These are phyloP conservation scores for Strombidium stylifer DNA, from an alignment of 73 alveolate genomes.

Conservation along the genomic window DNA sequence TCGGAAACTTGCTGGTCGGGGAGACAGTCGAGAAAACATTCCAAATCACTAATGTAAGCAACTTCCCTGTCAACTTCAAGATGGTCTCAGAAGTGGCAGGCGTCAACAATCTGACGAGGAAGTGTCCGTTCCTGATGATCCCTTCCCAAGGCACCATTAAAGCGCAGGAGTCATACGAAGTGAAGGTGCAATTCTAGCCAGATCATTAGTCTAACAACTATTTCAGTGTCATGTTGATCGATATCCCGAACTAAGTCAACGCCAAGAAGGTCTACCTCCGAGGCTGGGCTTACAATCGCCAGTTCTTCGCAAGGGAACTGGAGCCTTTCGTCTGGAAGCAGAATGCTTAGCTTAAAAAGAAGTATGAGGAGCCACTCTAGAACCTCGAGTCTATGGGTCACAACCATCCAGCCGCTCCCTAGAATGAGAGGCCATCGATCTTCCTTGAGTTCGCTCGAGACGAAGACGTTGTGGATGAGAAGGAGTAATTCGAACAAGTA, in stretches of 20 bases:
- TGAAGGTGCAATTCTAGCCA: constrained; percentile 84
- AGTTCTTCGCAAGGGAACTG: constrained; percentile 81
- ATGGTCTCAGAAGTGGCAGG: constrained; percentile 78
- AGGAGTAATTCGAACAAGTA: constrained; percentile 41
- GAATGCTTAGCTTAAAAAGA: constrained; percentile 53
- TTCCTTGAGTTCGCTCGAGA: constrained; percentile 67
- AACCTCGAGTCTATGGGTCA: too few species aligned
- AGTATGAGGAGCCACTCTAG: constrained; percentile 66
- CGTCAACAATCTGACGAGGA: constrained; percentile 75
- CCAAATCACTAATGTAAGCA: constrained; percentile 77
- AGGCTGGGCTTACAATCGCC: constrained; percentile 93
- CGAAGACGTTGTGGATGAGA: constrained; percentile 52
- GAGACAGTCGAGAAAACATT: constrained; percentile 87
- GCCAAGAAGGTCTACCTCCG: constrained; percentile 84
- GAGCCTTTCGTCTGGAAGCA: constrained; percentile 81
- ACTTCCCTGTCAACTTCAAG: constrained; percentile 86
- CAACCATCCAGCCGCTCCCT: background rate
- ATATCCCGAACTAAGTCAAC: constrained; percentile 91
- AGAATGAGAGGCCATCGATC: constrained; percentile 56
- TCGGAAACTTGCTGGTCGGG: constrained; percentile 84
- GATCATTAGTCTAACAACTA: constrained; percentile 89
- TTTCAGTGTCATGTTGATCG: constrained; percentile 81
- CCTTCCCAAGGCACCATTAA: constrained; percentile 92
- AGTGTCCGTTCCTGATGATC: constrained; percentile 79
- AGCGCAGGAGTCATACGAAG: constrained; percentile 70